Conservation (phyloP, 2,329 filamentous ascomycete species). For the Phoma sp. region DNA sequence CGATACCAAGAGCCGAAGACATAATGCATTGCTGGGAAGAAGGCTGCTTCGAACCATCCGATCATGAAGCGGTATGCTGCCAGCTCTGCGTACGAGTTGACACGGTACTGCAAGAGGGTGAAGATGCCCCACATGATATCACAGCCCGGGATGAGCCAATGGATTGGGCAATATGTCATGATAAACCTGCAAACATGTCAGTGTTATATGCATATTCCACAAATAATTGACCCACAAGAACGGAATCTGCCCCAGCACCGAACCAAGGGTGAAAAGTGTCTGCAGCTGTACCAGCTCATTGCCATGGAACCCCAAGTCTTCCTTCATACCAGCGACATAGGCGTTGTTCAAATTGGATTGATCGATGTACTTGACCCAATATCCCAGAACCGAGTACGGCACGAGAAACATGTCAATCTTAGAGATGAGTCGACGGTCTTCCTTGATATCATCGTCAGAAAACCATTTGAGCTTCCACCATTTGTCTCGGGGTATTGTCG, state of each 20-base stretch:
- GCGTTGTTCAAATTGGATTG: slow-evolving; percentile 63
- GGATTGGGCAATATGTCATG: slow-evolving; percentile 53
- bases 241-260: slow-evolving; percentile 59
- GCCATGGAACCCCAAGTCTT: slow-evolving; percentile 58
- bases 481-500: slow-evolving; percentile 14
- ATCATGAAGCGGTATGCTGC: slow-evolving; percentile 62
- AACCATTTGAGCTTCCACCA: slow-evolving; percentile 28
- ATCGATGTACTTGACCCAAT: slow-evolving; percentile 65
- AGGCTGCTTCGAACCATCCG: slow-evolving; percentile 58
- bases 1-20: slow-evolving; percentile 54
- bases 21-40: slow-evolving; percentile 40
- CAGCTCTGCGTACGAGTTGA: slow-evolving; percentile 56
- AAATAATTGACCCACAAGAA: slow-evolving; percentile 53
- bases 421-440: slow-evolving; percentile 58
- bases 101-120: slow-evolving; percentile 62
- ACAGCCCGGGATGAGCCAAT: slow-evolving; percentile 58
- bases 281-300: slow-evolving; percentile 63
- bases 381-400: slow-evolving; percentile 62
- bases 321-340: slow-evolving; percentile 61
- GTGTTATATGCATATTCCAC: no score
- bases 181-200: no score
- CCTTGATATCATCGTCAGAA: slow-evolving; percentile 52
- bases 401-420: slow-evolving; percentile 64
- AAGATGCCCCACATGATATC: slow-evolving; percentile 63
- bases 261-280: slow-evolving; percentile 59